phyloP scores from a whole-genome alignment of 2,329 filamentous ascomycete species.

The Triangularia setosa region DNA sequence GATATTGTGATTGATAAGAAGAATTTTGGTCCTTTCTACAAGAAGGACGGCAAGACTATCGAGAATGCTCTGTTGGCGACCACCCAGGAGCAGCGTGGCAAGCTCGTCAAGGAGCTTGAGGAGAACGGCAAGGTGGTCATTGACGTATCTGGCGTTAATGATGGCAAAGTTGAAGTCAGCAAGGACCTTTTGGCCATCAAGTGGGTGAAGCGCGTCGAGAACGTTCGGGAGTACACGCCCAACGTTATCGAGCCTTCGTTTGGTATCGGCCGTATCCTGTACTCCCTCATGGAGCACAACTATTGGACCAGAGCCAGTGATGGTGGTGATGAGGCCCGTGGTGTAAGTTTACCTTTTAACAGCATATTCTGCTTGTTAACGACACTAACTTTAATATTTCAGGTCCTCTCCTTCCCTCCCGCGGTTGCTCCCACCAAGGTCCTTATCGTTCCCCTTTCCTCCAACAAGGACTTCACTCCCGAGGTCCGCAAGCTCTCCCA shows the following conservation, averaged over 20 bases:
- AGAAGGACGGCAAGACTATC: constrained; percentile 86
- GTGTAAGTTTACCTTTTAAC: constrained; percentile 56
- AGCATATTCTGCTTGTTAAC: constrained; percentile 37
- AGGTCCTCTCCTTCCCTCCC: constrained; percentile 53
- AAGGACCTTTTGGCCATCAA: constrained; percentile 80
- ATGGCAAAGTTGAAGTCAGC: constrained; percentile 73
- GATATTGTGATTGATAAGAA: constrained; percentile 87
- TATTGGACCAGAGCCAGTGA: constrained; percentile 80
- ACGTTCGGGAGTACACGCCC: constrained; percentile 85
- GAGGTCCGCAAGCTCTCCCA: constrained; percentile 68
- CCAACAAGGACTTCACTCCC: constrained; percentile 76
- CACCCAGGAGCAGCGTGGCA: constrained; percentile 76
- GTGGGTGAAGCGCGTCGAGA: constrained; percentile 76
- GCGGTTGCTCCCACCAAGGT: constrained; percentile 92
- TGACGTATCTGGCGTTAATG: constrained; percentile 62
- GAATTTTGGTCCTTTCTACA: constrained; percentile 92
- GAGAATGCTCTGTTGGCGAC: constrained; percentile 73
- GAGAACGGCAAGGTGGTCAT: constrained; percentile 72
- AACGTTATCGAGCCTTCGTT: constrained; percentile 98
- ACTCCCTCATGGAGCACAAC: constrained; percentile 87
- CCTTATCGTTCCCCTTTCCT: constrained; percentile 82
- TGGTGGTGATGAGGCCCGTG: constrained; percentile 76
- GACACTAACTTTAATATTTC: constrained; percentile 28
- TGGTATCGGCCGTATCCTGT: constrained; percentile 91
- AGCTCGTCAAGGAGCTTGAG: constrained; percentile 69